Percentiles rank a stretch among this genome's conserved stretches.
Evolutionary conservation across 2,329 filamentous ascomycete genomes (phyloP).

Genomic region (Penicillium capsulatum): DNA sequence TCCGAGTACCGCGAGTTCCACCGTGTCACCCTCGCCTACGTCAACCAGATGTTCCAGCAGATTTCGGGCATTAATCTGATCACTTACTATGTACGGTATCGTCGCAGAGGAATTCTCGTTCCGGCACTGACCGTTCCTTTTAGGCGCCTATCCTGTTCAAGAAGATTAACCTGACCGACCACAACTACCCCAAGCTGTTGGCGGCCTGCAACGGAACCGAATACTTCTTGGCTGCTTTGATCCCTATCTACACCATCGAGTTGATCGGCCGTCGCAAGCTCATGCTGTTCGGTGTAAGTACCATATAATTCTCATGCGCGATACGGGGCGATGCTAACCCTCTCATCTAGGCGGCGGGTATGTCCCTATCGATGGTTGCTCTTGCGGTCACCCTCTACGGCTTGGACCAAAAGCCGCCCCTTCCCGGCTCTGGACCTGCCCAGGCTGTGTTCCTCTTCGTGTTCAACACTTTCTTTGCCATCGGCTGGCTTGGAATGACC

Average conservation of each 20-base stretch:
- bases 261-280: slow-evolving; percentile 57
- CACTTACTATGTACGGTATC: slow-evolving; percentile 34
- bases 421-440: slow-evolving; percentile 34
- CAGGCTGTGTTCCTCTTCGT: slow-evolving; percentile 55
- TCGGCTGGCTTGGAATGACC: slow-evolving; percentile 59
- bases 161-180: slow-evolving; percentile 18
- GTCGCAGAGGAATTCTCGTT: not conserved
- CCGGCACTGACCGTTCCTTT: not conserved
- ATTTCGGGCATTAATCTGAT: slow-evolving; percentile 40
- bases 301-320: not conserved
- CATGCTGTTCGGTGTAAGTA: slow-evolving; percentile 61
- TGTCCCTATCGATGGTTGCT: slow-evolving; percentile 64
- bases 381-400: slow-evolving; percentile 35
- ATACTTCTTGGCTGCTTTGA: slow-evolving; percentile 50
- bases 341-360: slow-evolving; percentile 48
- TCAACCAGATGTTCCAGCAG: slow-evolving; percentile 53
- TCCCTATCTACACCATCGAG: slow-evolving; percentile 50
- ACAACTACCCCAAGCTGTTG: slow-evolving; percentile 33
- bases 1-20: slow-evolving; percentile 52
- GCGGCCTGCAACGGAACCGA: slow-evolving; percentile 52
- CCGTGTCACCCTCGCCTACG: slow-evolving; percentile 50
- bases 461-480: slow-evolving; percentile 60
- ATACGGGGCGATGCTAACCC: not conserved
- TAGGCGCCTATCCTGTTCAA: slow-evolving; percentile 20
- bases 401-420: slow-evolving; percentile 29